A percentile compares a stretch with the other conserved stretches of the same genome.
phyloP scores from a whole-genome alignment of 2,329 filamentous ascomycete species.

The Graphium sp. region DNA sequence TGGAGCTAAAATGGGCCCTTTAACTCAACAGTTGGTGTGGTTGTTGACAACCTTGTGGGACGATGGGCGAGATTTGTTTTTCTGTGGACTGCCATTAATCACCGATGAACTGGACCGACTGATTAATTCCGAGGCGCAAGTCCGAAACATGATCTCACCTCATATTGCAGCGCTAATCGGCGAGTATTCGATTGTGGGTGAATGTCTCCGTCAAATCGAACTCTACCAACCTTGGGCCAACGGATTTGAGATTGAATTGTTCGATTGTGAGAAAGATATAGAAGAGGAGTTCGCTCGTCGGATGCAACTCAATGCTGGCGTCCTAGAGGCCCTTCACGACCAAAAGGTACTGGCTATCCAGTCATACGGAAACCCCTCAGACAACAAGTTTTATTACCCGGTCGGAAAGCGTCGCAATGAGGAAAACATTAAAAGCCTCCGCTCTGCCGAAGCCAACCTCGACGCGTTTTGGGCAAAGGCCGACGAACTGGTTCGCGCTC shows the following conservation, averaged over 20 bases:
- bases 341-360: too few species aligned
- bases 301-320: too few species aligned
- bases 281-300: too few species aligned
- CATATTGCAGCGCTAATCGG: constrained; percentile 18
- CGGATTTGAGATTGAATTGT: constrained; percentile 17
- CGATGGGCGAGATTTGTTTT: constrained; percentile 13
- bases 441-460: constrained; percentile 25
- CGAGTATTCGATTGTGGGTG: constrained; percentile 24
- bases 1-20: constrained; percentile 8
- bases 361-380: constrained; percentile 16
- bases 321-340: too few species aligned
- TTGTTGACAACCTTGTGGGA: constrained; percentile 20
- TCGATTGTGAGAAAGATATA: too few species aligned
- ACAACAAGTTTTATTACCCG: constrained; percentile 23
- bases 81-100: constrained; percentile 15
- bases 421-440: constrained; percentile 24
- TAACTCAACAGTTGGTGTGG: constrained; percentile 14
- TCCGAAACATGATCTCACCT: constrained; percentile 18
- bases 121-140: constrained; percentile 16
- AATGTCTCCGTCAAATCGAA: constrained; percentile 25
- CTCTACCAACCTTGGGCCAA: constrained; percentile 30
- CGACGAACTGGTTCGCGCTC: constrained; percentile 10
- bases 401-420: constrained; percentile 24
- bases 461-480: constrained; percentile 26
- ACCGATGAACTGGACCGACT: constrained; percentile 31